Base-by-base conservation (phyloP, 768 basidiomycete species). In the Tulasnella sp. region DNA sequence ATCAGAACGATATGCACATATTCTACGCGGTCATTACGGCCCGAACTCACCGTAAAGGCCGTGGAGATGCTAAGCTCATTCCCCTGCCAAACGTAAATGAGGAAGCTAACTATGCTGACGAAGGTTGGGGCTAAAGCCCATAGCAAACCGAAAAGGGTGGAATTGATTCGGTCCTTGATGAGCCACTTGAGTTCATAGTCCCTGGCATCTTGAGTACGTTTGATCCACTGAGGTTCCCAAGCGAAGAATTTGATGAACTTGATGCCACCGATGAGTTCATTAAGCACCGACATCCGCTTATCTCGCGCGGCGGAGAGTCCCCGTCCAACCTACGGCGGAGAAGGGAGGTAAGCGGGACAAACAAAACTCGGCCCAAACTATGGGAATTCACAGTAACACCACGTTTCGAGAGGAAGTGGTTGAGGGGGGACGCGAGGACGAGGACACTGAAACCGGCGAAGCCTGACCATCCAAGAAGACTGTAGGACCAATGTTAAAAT, bases 171-270 rank as follows among this genome's bases (percentile, higher is more conserved):
- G 12, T 58, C 73, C 76, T 81, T 78, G 49, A 92, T 82, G 86
- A 94, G 86, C 91, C 93, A 93, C 74, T 86, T 83, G 83, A 96
- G 86, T 84, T 96, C 95, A 17, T 83, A 83, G 54, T 86, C 86
- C 77, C 94, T 85, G 1, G 91, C 88, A 58, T 90, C 89, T 75
- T 89, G 80, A 0, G 86, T 89, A 15, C 89, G 86, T 36, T 86
- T 82, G 58, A 92, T 91, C 93, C 93, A 94, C 15, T 88, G 86
- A 54, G 90, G 86, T 79, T 92, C 91, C 87, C 92, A 93, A 0
- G 91, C 91, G 78, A 93, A 93, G 85, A 93, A 92, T 82, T 93
- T 92, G 85, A 92, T 90, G 80, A 92, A 91, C 82, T 91, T 91
- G 75, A 91, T 72, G 0, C 42, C 71, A 15, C 40, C 42, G 39